Evolutionary conservation across 345 rosid species (phyloP).

Genomic region (Ricinus communis): DNA sequence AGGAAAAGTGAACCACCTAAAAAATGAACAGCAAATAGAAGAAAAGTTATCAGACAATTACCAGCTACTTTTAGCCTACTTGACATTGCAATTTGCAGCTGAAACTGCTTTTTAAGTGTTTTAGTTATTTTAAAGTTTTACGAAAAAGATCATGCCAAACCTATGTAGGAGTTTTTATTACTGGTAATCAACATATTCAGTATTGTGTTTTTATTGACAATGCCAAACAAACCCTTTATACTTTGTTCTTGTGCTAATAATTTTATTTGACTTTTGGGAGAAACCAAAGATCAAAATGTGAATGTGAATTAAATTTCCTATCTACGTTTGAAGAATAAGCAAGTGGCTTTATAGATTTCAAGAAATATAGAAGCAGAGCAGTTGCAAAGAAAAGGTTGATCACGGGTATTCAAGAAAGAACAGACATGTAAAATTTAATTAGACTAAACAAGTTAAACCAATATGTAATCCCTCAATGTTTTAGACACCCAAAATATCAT

Average conservation of each 20-base stretch:
- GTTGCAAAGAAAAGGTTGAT: neutral
- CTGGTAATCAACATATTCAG: neutral
- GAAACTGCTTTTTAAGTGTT: neutral
- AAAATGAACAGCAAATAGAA: slow-evolving; percentile 17
- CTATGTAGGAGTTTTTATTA: neutral
- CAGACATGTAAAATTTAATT: no score
- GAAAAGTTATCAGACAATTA: neutral
- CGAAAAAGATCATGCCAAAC: neutral
- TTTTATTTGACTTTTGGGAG: neutral
- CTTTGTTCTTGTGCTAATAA: neutral
- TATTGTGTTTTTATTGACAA: neutral
- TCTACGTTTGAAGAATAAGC: neutral
- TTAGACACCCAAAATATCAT: neutral
- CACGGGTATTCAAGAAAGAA: neutral
- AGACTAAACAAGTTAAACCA: slow-evolving; percentile 1
- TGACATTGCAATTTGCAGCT: no score
- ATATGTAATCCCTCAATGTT: neutral
- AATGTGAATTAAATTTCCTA: neutral
- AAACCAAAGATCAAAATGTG: neutral
- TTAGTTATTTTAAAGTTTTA: neutral
- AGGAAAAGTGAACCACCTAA: slow-evolving; percentile 89
- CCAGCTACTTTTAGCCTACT: neutral
- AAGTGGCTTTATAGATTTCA: neutral
- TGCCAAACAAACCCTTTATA: neutral
- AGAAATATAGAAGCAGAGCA: neutral